Evolutionary conservation across 192 early-diverging fungal species (phyloP).

Genomic region (Dissophora globulifera): DNA sequence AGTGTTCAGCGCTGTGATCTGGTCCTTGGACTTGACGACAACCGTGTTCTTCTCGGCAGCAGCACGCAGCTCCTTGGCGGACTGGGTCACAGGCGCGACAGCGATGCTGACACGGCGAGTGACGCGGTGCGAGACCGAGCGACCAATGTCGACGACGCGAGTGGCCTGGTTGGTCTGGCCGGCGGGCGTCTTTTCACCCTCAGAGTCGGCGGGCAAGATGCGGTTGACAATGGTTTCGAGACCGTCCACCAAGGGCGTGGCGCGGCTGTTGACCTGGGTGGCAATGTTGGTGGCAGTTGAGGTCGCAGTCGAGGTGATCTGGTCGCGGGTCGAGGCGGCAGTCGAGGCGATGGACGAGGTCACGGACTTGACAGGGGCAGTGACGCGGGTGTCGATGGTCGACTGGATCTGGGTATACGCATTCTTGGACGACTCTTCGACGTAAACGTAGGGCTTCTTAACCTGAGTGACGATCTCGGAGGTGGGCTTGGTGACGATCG

Average conservation of each 20-base stretch:
- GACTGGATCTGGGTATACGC: conserved; percentile 63
- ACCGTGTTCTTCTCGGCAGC: conserved; percentile 42
- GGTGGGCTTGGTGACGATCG: conserved; percentile 70
- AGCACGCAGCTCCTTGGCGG: conserved; percentile 25
- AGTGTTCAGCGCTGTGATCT: conserved; percentile 32
- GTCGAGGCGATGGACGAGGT: conserved; percentile 49
- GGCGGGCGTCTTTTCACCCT: conserved; percentile 21
- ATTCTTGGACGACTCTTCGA: conserved; percentile 56
- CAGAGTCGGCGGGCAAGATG: conserved; percentile 33
- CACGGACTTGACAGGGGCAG: conserved; percentile 67
- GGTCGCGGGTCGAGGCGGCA: conserved; percentile 48
- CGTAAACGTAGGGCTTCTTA: conserved; percentile 58
- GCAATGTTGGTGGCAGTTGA: conserved; percentile 57
- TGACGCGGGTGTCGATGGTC: conserved; percentile 59
- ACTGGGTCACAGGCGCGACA: conserved; percentile 31
- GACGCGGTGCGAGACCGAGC: conserved; percentile 38
- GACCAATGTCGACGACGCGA: conserved; percentile 47
- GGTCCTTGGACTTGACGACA: conserved; percentile 48
- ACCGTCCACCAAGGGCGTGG: conserved; percentile 30
- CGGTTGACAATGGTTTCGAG: conserved; percentile 46
- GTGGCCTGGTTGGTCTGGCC: conserved; percentile 47
- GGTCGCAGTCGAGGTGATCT: conserved; percentile 23
- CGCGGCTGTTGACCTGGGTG: conserved; percentile 50
- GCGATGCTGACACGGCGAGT: conserved; percentile 34
- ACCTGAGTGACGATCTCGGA: conserved; percentile 67